Base-by-base conservation (phyloP, 2,329 filamentous ascomycete species). In the Fusarium guadeloupense region DNA sequence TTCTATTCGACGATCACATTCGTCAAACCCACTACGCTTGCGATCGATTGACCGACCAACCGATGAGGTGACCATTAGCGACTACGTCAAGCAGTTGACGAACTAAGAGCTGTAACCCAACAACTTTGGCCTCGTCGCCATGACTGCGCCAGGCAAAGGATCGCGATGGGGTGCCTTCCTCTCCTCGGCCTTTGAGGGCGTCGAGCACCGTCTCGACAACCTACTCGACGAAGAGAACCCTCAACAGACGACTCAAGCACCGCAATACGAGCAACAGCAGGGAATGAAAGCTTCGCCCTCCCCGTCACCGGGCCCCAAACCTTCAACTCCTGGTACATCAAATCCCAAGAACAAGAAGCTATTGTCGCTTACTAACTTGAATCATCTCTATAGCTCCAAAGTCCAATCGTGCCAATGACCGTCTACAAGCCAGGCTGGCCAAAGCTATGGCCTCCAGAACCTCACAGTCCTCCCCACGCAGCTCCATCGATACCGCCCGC, bases 141-240 rank as follows among this genome's bases (percentile, higher is more conserved):
- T 85, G 82, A 76, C 81, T 62, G 76, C 78, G 60, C 77, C 81
- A 28, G 77, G 76, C 61, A 84, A 85, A 69, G 66, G 57, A 59
- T 84, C 85, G 44, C 84, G 85, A 86, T 93, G 90, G 90, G 90
- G 89, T 39, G 87, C 87, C 26, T 89, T 97, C 73, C 83, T 97
- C 57, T 91, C 93, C 64, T 92, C 94, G 76, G 93, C 94, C 62
- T 92, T 98, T 58, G 93, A 93, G 49, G 93, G 93, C 58, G 90
- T 99, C 54, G 95, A 99, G 78, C 96, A 93, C 56, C 88, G 91
- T 37, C 85, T 99, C 56, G 95, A 99, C 75, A 93, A 86, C 43
- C 96, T 99, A 54, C 84, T 99, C 58, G 93, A 97, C 66, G 88
- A 91, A 50, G 87, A 89, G 37, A 85, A 71, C 8, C 60, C 53